Base-by-base conservation (phyloP, 768 basidiomycete genomes). In the Boletus speciosus region DNA sequence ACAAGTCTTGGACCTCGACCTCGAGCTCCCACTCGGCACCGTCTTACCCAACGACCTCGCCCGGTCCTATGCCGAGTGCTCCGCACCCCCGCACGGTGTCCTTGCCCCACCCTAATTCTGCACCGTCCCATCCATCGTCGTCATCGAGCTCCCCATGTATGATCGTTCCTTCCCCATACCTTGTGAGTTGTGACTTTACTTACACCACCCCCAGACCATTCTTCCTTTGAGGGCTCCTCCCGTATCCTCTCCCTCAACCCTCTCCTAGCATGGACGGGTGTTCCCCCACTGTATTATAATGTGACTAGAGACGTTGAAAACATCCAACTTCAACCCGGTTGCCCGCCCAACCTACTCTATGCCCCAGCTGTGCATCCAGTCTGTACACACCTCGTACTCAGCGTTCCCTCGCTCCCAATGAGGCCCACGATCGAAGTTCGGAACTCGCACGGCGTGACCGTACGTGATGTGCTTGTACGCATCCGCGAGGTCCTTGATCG, bases 341-440 rank as follows among this genome's bases (percentile, higher is more conserved):
- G 59, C 31, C 19, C 57, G 2, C 49, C 55, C 42, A 56, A 45
- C 35, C 47, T 57, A 21, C 59, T 70, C 2, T 50, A 59, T 47
- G 59, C 44, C 2, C 60, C 59, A 16, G 70, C 70, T 1, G 38
- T 70, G 32, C 39, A 65, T n/a, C 69, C 66, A 2, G 15, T 36
- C 9, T 49, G 59, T 31, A 52, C 55, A 10, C 41, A 2, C 12
- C 54, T 72, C 29, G 43, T 55, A 1, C 58, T 70, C 29, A 60
- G 47, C 29, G 25, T 70, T 16, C 51, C 66, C 12, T 51, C 38
- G 32, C 60, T 66, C 31, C 70, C 70, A 1, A 54, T 51, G 36
- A 70, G 66, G 69, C 55, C 60, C 16, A 55, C 59, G 62, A 54
- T 71, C 55, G 70, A 71, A 41, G 70, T 70, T 32, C 52, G 57